Base-by-base conservation (phyloP, 768 basidiomycete genomes). In the Collybiopsis luxurians region DNA sequence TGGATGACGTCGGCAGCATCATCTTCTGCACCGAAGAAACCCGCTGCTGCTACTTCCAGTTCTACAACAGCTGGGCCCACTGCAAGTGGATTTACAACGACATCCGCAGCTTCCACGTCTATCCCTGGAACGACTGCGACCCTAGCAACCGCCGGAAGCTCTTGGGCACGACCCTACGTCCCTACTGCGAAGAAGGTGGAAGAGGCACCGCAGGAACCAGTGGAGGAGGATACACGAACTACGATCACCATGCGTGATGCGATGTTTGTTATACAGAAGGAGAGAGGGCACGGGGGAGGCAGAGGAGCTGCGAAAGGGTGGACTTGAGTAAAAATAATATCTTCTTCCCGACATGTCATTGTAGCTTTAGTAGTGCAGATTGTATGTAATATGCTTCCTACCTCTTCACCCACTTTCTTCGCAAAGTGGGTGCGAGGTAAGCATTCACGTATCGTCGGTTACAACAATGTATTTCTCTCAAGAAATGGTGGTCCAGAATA, bases 211-310 rank as follows among this genome's bases (percentile, higher is more conserved):
- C 64, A 70, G 19, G 68, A 71, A 27, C 59, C 66, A 5, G 67
- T 73, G 5, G 86, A 86, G 62, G 84, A 87, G 43, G 86, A 89
- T 53, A 75, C 73, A 21, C 76, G 84, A 60, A 79, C 78, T 51
- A 59, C 77, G 19, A 75, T 95, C 50, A 91, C 87, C 2, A 74
- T 92, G 72, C 75, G 85, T 36, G 93, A 95, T 71, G 87, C 90
- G 2, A 77, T 95, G 78, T 95, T 94, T 69, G 91, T 91, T 11
- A 76, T 95, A 55, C 88, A 90, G 67, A 87, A 83, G 63, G 91
- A 94, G 69, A 73, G 84, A 45, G 90, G 90, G 4, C 91, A 94
- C 67, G 91, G 91, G 24, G 90, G 86, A 27, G 91, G 92, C 6
- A 74, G 83, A 56, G 91, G 90, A 2, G 80, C 89, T 36, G 90